Conservation (phyloP, 2,329 filamentous ascomycete species). For the Aspergillus cejpii region DNA sequence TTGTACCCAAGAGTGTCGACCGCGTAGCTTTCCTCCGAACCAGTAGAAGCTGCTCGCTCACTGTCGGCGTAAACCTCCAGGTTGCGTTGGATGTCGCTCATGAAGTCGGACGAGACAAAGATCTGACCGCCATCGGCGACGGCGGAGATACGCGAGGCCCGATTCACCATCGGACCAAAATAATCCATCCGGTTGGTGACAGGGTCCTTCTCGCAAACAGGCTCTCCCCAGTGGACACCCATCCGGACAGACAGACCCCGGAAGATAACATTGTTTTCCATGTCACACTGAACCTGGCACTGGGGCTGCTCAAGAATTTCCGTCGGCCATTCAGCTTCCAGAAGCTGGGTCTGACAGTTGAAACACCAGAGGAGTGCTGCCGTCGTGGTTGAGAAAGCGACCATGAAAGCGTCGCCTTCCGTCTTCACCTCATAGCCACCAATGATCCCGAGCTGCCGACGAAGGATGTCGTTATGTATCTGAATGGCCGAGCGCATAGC, state of each 20-base stretch:
- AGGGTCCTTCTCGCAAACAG: slow-evolving; percentile 90
- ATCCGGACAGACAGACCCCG: slow-evolving; percentile 91
- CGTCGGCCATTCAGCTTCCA: slow-evolving; percentile 86
- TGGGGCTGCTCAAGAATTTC: slow-evolving; percentile 84
- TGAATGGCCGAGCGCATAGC: slow-evolving; percentile 97
- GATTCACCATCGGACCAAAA: slow-evolving; percentile 98
- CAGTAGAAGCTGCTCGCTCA: slow-evolving; percentile 62
- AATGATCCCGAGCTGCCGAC: slow-evolving; percentile 82
- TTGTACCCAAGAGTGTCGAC: slow-evolving; percentile 67
- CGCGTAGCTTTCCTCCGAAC: slow-evolving; percentile 66
- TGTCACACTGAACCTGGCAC: slow-evolving; percentile 74
- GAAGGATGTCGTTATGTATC: slow-evolving; percentile 95
- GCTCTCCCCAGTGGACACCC: slow-evolving; percentile 93
- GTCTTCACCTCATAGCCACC: slow-evolving; percentile 99
- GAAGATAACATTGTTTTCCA: slow-evolving; percentile 84
- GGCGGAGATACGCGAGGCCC: slow-evolving; percentile 84
- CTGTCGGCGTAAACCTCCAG: slow-evolving; percentile 82
- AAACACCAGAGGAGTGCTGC: slow-evolving; percentile 95
- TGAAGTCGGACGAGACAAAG: slow-evolving; percentile 93
- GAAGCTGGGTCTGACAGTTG: slow-evolving; percentile 77
- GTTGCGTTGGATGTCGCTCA: slow-evolving; percentile 87
- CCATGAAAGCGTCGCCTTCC: slow-evolving; percentile 99
- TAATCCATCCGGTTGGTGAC: slow-evolving; percentile 99
- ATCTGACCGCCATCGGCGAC: slow-evolving; percentile 96
- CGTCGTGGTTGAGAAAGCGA: slow-evolving; percentile 93